These are phyloP conservation scores for Trypanosoma vivax DNA, from an alignment of 208 protist genomes.

Conservation along the genomic window DNA sequence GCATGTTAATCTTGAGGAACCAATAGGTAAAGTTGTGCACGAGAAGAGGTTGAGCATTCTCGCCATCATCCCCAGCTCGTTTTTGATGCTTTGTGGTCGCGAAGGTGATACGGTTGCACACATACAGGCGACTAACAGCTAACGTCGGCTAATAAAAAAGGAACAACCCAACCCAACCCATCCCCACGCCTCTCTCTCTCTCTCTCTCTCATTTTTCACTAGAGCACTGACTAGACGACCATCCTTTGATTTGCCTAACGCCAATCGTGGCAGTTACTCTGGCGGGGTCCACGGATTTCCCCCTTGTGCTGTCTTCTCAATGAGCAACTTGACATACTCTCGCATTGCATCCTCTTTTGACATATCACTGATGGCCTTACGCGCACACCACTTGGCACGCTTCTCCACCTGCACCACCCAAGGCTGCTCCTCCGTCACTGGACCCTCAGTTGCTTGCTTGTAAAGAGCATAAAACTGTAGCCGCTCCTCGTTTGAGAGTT, in stretches of 20 bases:
- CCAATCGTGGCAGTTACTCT: constrained; percentile 1
- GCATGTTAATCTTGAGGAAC: too few relatives aligned
- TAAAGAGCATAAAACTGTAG: constrained; percentile 94
- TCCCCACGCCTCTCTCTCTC: constrained; percentile 1
- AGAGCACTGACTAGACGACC: background rate
- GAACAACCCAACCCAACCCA: too few relatives aligned
- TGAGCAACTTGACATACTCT: constrained; percentile 80
- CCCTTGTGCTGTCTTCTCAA: constrained; percentile 50
- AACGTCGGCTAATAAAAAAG: too few relatives aligned
- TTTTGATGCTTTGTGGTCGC: too few relatives aligned
- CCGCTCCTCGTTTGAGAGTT: constrained; percentile 87
- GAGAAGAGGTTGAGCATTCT: too few relatives aligned
- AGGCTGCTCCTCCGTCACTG: constrained; percentile 84
- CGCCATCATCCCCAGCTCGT: too few relatives aligned
- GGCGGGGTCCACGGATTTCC: constrained; percentile 52
- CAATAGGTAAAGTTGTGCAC: too few relatives aligned
- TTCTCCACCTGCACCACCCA: constrained; percentile 90
- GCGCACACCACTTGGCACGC: constrained; percentile 94
- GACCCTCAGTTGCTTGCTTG: constrained; percentile 96
- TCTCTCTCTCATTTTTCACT: constrained; percentile 11
- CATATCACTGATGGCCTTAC: constrained; percentile 87
- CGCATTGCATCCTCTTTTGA: constrained; percentile 85
- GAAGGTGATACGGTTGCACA: too few relatives aligned
- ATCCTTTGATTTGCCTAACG: background rate
- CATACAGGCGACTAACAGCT: too few relatives aligned